A percentile compares a stretch with the other conserved stretches of the same genome.
Conservation (phyloP, 73 alveolate species). For the Symbiodinium pilosum region DNA sequence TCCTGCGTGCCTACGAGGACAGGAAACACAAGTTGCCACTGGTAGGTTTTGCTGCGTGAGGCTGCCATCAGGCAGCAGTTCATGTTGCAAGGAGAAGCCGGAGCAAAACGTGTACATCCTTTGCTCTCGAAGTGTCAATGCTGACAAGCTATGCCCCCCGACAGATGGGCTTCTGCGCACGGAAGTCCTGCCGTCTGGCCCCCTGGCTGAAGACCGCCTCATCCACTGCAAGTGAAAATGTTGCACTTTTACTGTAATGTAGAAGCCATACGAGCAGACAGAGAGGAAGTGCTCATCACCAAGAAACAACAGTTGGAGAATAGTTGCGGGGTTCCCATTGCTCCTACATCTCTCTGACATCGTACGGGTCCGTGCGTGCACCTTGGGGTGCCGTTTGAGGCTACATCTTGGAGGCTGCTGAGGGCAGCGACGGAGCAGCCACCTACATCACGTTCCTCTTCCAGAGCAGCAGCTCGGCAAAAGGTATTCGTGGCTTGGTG, state of each 20-base stretch:
- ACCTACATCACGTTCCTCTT: not conserved
- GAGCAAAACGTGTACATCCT: conserved; percentile 18
- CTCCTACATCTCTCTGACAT: not conserved
- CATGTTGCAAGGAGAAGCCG: conserved; percentile 8
- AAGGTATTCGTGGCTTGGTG: not conserved
- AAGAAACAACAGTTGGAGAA: not conserved
- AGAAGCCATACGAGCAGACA: too few relatives aligned
- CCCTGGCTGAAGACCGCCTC: not conserved
- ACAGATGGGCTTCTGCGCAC: conserved; percentile 40
- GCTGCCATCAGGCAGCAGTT: not conserved
- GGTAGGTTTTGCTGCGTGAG: not conserved
- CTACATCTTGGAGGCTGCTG: not conserved
- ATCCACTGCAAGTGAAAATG: not conserved
- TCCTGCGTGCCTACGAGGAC: not conserved
- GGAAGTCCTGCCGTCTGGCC: conserved; percentile 59
- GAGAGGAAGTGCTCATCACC: too few relatives aligned
- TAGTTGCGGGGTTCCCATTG: not conserved
- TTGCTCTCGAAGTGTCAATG: conserved; percentile 59
- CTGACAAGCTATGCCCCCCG: conserved; percentile 47
- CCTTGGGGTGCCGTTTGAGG: too few relatives aligned
- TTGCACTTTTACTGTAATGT: too few relatives aligned
- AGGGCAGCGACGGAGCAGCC: not conserved
- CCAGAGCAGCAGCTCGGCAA: not conserved
- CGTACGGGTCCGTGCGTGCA: not conserved
- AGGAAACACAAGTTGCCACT: not conserved